Base-by-base conservation (phyloP, 2,329 filamentous ascomycete species). In the Cercospora zeina region DNA sequence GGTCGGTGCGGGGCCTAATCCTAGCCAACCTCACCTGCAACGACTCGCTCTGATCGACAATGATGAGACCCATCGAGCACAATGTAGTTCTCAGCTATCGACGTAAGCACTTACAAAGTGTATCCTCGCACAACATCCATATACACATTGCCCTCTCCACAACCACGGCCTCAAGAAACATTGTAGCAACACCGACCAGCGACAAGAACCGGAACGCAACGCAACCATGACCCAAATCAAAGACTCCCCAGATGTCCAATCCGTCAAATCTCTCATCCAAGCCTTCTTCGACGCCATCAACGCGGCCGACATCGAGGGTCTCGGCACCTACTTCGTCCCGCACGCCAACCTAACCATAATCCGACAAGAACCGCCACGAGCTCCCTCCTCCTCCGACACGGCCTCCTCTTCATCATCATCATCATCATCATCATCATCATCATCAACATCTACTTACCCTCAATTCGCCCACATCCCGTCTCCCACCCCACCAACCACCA, bases 321-420 rank as follows among this genome's bases (percentile, higher is more conserved):
- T 85, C 81, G 45, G 91, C 78, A 65, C 87, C 81, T 19, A 87
- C 82, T 71, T 96, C 90, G 71, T 93, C 90, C 77, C 96, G 95
- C 69, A 93, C 84, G 0, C 87, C 87, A 57, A 95, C 83, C 58
- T 68, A 3, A 64, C 62, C 10, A 68, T 68, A 14, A 34, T 68
- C n/a, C 62, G 65, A 42, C 66, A 68, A 55, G 61, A 64, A 24
- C 66, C 66, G 4, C 59, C 65, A 6, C 58, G 42, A 4, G 31
- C 42, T 13, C 61, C 66, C 6, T 55, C 61, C 6, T 55, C 61
- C 3, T 27, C 24, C 31, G 34, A 56, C 4, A 30, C 47, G 21
- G 14, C 21, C 1, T 30, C 47, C 13, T 50, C 21, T 67, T 85
- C 81, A 39, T 91, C 78, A 65, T 87, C 81, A 16, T 87, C 82